These are phyloP conservation scores for Cladorrhinum sp. DNA, from an alignment of 2,329 filamentous ascomycete genomes.

Conservation along the genomic window DNA sequence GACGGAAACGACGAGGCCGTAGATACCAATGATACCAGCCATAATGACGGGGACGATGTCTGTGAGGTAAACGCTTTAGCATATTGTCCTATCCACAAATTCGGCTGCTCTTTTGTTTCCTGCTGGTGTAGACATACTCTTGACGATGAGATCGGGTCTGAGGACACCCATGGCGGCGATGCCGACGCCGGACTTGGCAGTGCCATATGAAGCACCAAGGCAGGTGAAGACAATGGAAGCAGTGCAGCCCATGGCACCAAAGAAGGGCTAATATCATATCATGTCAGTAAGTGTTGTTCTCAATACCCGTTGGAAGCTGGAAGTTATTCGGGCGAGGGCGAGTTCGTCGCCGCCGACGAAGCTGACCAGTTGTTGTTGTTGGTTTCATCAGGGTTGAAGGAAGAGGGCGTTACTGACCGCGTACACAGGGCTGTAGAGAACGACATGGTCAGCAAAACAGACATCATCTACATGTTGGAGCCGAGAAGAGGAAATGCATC, in stretches of 20 bases:
- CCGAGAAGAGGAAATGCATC: not conserved
- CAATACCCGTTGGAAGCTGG: slow-evolving; percentile 16
- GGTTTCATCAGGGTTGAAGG: slow-evolving; percentile 11
- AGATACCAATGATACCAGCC: slow-evolving; percentile 99
- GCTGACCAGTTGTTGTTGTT: not conserved
- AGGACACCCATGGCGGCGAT: slow-evolving; percentile 98
- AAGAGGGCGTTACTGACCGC: slow-evolving; percentile 76
- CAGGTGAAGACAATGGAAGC: slow-evolving; percentile 52
- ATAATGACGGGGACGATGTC: slow-evolving; percentile 99
- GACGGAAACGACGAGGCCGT: slow-evolving; percentile 84
- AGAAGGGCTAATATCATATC: slow-evolving; percentile 63
- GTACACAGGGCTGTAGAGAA: slow-evolving; percentile 78
- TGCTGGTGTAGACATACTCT: slow-evolving; percentile 66
- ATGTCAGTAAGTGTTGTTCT: slow-evolving; percentile 27
- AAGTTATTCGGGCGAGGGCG: slow-evolving; percentile 29
- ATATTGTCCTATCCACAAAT: not conserved
- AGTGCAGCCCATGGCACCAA: slow-evolving; percentile 96
- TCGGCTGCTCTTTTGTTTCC: not conserved
- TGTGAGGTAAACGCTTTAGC: slow-evolving; percentile 38
- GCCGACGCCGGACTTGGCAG: slow-evolving; percentile 98
- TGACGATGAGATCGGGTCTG: slow-evolving; percentile 95
- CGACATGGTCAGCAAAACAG: slow-evolving; percentile 40
- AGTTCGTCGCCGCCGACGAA: slow-evolving; percentile 19
- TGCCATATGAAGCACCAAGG: slow-evolving; percentile 87
- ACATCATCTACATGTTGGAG: not conserved